Evolutionary conservation across 1,139 yeast genomes (phyloP).

Genomic region (Blastobotrys proliferans): DNA sequence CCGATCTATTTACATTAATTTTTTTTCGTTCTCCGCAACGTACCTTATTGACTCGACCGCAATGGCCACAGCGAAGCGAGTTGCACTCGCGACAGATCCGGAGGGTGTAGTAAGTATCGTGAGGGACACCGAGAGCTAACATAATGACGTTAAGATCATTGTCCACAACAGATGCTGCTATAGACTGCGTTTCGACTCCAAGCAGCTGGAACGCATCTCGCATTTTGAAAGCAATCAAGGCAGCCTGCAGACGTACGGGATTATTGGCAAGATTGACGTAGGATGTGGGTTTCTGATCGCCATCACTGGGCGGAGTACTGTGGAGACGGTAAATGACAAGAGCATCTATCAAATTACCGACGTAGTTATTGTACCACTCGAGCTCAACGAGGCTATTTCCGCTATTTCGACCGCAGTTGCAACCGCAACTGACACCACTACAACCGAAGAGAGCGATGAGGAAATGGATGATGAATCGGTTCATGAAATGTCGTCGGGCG

Average conservation of each 20-base stretch:
- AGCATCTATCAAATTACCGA: constrained; percentile 19
- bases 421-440: neutral
- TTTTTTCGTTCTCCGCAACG: too few relatives aligned
- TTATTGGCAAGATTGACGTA: constrained; percentile 22
- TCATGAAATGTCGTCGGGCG: neutral
- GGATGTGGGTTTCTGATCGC: constrained; percentile 23
- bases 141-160: too few relatives aligned
- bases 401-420: too few relatives aligned
- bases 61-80: neutral
- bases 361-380: constrained; percentile 21
- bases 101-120: constrained; percentile 1
- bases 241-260: constrained; percentile 13
- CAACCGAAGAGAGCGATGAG: constrained; percentile 1
- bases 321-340: constrained; percentile 16
- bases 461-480: constrained; percentile 6
- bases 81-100: neutral
- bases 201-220: neutral
- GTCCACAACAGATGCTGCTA: neutral
- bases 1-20: too few relatives aligned
- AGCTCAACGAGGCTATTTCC: too few relatives aligned
- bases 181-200: constrained; percentile 7
- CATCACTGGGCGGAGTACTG: constrained; percentile 20
- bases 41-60: too few relatives aligned
- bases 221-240: neutral
- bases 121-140: too few relatives aligned